phyloP scores from a whole-genome alignment of 2,329 filamentous ascomycete species.

The Claviceps digitariae region DNA sequence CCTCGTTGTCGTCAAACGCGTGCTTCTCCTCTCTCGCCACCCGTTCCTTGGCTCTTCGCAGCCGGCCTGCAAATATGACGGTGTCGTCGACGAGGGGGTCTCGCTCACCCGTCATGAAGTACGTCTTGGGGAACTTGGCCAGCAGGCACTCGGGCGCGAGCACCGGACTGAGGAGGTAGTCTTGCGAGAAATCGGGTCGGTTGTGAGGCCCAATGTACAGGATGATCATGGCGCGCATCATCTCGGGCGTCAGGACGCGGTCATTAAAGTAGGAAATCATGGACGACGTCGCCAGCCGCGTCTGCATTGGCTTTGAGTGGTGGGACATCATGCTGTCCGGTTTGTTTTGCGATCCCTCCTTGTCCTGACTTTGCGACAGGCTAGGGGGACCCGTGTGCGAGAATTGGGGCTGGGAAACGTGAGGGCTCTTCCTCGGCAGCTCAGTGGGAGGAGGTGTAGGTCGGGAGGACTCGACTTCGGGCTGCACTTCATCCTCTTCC shows the following conservation, averaged over 20 bases:
- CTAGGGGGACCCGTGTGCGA: constrained; percentile 31
- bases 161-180: constrained; percentile 82
- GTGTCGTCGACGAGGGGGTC: constrained; percentile 95
- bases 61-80: constrained; percentile 80
- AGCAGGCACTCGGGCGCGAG: constrained; percentile 77
- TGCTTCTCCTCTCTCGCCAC: constrained; percentile 13
- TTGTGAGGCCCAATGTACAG: constrained; percentile 91
- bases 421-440: constrained; percentile 18
- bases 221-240: constrained; percentile 99
- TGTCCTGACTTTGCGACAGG: constrained; percentile 12
- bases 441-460: neutral
- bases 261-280: constrained; percentile 99
- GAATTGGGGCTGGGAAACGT: constrained; percentile 28
- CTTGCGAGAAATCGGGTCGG: constrained; percentile 80
- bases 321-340: constrained; percentile 28
- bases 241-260: constrained; percentile 84
- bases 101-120: constrained; percentile 86
- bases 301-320: constrained; percentile 50
- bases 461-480: constrained; percentile 11
- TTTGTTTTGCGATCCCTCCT: constrained; percentile 6
- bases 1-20: constrained; percentile 25
- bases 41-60: constrained; percentile 65
- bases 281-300: constrained; percentile 84
- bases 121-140: constrained; percentile 81
- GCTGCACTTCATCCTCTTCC: constrained; percentile 45